Evolutionary conservation across 768 basidiomycete genomes (phyloP), one percentile per base, ranked within the genome.

Genomic region (Trichaptum fuscoviolaceum): DNA sequence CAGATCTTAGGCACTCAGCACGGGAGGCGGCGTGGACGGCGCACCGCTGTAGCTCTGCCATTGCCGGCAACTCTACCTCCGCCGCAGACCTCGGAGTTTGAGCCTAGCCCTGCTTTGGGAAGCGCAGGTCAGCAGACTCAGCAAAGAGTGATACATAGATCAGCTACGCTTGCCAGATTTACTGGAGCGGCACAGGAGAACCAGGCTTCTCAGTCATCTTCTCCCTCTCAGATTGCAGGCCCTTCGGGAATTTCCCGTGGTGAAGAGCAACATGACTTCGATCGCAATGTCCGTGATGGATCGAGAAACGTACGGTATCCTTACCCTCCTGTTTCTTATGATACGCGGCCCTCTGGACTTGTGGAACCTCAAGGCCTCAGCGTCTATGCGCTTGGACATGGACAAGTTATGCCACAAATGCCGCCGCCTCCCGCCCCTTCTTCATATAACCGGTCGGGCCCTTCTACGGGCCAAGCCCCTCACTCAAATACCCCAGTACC

Each of bases 1-100:
- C 92, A 94, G 73, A 88, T 95, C 61, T 85, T 93, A 20, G 80
- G 87, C 58, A 81, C 65, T 25, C 60, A 65, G 9, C 58, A 66
- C 7, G 66, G 69, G 18, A 66, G 71, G 57, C 66, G 69, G 36
- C 52, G 67, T 30, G 35, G 60, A n/a, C 67, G 67, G 12, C 67
- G 67, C 10, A 27, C 42, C 65, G 57, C 27, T 66, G 27, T 15
- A 34, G 15, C 71, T 68, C 23, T 67, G 69, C 52, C 58, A 66
- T 26, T 63, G 68, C 15, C 70, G 67, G 35, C 69, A 35, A 35
- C 67, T 63, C 60, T 67, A 71, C 42, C 42, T 52, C 42, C 42
- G 42, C 52, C 64, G 30, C 67, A 65, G 62, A 67, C 4, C 36
- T 35, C 70, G 15, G 65, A 34, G 42, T 35, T 64, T 57, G 34